Conservation (phyloP, 129 eudicot species). For the Centaurea solstitialis region DNA sequence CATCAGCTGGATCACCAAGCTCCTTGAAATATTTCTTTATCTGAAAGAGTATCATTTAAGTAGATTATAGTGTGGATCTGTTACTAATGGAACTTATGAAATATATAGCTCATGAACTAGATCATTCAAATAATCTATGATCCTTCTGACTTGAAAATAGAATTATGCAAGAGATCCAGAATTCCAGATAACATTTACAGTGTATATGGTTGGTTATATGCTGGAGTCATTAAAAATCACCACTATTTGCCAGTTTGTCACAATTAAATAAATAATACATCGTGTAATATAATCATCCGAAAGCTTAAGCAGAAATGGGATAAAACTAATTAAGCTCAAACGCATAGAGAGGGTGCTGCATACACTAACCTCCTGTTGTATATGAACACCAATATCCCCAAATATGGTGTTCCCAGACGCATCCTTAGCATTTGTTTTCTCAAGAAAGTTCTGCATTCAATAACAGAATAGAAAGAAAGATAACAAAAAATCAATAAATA, state of each 20-base stretch:
- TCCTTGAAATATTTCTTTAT: constrained; percentile 80
- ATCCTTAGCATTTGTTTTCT: constrained; percentile 92
- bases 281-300: neutral
- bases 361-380: constrained; percentile 84
- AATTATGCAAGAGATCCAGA: neutral
- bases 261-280: neutral
- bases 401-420: constrained; percentile 87
- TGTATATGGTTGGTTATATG: neutral
- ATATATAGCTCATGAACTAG: neutral
- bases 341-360: neutral
- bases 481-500: neutral
- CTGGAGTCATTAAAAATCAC: neutral
- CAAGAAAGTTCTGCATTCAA: constrained; percentile 58
- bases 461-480: neutral
- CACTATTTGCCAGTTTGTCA: neutral
- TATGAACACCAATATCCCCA: constrained; percentile 91
- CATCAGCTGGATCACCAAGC: constrained; percentile 87
- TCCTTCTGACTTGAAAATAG: neutral
- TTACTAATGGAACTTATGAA: neutral
- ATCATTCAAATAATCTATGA: neutral
- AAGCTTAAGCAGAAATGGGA: neutral
- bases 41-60: constrained; percentile 34
- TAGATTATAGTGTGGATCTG: neutral
- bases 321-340: neutral
- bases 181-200: neutral